Conservation (phyloP, 208 protist genomes). For the Trypanosoma avium region DNA sequence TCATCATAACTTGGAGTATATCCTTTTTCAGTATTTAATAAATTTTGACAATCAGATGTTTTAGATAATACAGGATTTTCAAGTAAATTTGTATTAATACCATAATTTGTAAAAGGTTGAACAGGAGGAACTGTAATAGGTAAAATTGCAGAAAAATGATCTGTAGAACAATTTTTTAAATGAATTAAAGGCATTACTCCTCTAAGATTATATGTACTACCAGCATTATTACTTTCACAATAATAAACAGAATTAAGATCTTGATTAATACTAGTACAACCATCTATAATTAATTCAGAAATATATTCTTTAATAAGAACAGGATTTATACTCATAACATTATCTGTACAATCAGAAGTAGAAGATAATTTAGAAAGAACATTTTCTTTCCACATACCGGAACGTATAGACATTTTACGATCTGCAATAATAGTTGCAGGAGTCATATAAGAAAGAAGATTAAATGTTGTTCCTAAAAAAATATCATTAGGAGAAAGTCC, state of each 20-base stretch:
- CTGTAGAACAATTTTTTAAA: conserved; percentile 29
- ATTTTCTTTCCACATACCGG: conserved; percentile 26
- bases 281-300: conserved; percentile 37
- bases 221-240: conserved; percentile 53
- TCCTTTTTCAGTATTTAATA: conserved; percentile 9
- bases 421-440: conserved; percentile 49
- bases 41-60: conserved; percentile 30
- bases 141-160: conserved; percentile 25
- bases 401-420: conserved; percentile 33
- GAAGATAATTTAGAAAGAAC: conserved; percentile 36
- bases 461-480: conserved; percentile 1
- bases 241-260: conserved; percentile 40
- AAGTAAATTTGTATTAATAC: conserved; percentile 41
- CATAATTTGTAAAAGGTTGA: conserved; percentile 38
- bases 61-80: conserved; percentile 31
- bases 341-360: conserved; percentile 31
- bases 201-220: conserved; percentile 30
- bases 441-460: conserved; percentile 57
- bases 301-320: conserved; percentile 21
- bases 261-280: conserved; percentile 28
- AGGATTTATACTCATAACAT: conserved; percentile 28
- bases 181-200: conserved; percentile 53
- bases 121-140: conserved; percentile 33
- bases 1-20: conserved; percentile 46
- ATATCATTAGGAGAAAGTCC: conserved; percentile 10